A percentile compares a stretch with the other conserved stretches of the same genome.
Evolutionary conservation across 2,329 filamentous ascomycete genomes (phyloP).

Genomic region (Periconia sp.): DNA sequence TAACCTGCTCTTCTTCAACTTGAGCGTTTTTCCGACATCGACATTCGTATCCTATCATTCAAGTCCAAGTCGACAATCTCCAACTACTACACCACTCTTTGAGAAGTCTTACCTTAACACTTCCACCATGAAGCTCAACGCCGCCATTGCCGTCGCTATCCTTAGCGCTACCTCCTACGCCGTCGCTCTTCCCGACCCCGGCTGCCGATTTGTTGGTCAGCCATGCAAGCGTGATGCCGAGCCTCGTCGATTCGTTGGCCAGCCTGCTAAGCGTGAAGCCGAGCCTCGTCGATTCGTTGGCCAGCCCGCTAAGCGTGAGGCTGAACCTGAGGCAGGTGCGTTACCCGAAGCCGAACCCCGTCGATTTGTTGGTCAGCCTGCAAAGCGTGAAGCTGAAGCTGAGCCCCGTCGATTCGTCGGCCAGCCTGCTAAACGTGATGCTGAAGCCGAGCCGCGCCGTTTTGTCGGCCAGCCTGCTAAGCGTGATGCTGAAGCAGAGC

Average conservation of each 20-base stretch:
- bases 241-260: slow-evolving; percentile 1
- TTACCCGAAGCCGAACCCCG: slow-evolving; percentile 14
- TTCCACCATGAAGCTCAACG: slow-evolving; percentile 53
- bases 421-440: slow-evolving; percentile 34
- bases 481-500: slow-evolving; percentile 32
- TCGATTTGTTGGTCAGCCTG: slow-evolving; percentile 17
- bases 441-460: slow-evolving; percentile 22
- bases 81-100: slow-evolving; percentile 16
- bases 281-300: slow-evolving; percentile 8
- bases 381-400: slow-evolving; percentile 34
- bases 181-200: slow-evolving; percentile 44
- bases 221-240: slow-evolving; percentile 33
- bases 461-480: slow-evolving; percentile 25
- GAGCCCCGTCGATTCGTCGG: slow-evolving; percentile 17
- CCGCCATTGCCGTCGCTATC: slow-evolving; percentile 44
- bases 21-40: slow-evolving; percentile 9
- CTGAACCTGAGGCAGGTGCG: slow-evolving; percentile 16
- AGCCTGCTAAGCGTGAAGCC: slow-evolving; percentile 32
- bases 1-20: slow-evolving; percentile 7
- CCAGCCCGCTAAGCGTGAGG: slow-evolving; percentile 36
- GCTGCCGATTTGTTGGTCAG: slow-evolving; percentile 11
- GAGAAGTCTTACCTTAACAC: slow-evolving; percentile 5
- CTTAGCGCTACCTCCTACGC: slow-evolving; percentile 45
- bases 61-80: slow-evolving; percentile 3
- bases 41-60: slow-evolving; percentile 11